Evolutionary conservation across 139 green algal genomes (phyloP), one percentile per base, ranked within the genome.

Genomic region (Zygnema circumcarinatum): DNA sequence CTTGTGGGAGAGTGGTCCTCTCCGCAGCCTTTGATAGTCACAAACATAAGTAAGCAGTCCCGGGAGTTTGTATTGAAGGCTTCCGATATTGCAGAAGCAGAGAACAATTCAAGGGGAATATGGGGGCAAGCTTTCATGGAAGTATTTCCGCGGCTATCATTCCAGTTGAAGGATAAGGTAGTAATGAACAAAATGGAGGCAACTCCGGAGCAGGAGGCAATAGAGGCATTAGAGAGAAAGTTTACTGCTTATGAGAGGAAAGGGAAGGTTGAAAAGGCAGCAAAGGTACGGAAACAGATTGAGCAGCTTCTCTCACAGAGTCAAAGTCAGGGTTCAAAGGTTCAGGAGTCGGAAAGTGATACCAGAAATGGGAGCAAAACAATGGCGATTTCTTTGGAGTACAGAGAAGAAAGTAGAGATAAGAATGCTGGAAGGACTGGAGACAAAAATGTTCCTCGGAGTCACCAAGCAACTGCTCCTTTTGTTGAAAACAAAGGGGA

Each of bases 221-320:
- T 47, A 25, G 40, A 84, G 56, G 76, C 76, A 25, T 16, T 84
- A 11, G 36, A 84, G 11, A 40, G 36, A 11, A 84, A 84, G 47
- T 25, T 84, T 42, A 11, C 32, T 38, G 36, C 7, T 52, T 40
- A 38, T 47, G 76, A 84, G 56, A 3, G 76, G 11, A 84, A 84
- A 52, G 76, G 76, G 11, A 84, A 84, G 32, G 47, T 84, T 42
- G 76, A 84, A 38, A 84, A 76, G 16, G 76, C 56, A 25, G 76
- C 11, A 7, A 84, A 84, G 16, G 7, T 84, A 25, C 39, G 16
- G 47, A 73, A 76, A 38, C 33, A 84, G 56, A 40, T 84, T 38
- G 35, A 47, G 76, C 3, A 84, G 76, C 47, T 84, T 38, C 47
- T 7, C 47, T 62, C 47, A 62, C 47, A 62, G 16, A n/a, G n/a